Base-by-base conservation (phyloP, 352 stramenopile genomes). In the Globisporangium spinosum region DNA sequence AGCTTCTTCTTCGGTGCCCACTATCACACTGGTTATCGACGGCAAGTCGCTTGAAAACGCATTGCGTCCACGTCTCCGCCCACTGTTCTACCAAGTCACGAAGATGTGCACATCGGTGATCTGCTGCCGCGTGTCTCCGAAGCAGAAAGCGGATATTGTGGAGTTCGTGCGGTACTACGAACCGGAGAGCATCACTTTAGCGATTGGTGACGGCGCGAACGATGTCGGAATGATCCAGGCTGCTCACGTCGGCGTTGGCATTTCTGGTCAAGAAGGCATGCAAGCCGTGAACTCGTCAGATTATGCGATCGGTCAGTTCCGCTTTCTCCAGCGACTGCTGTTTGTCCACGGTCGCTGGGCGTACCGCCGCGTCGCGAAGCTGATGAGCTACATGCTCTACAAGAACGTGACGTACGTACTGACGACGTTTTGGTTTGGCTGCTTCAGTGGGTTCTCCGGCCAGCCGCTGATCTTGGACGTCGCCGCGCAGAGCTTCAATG, bases 191-290 rank as follows among this genome's bases (percentile, higher is more conserved):
- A 84, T 95, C 59, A 98, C 91, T n/a, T 74, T 98, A 8, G 85
- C 90, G 13, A 98, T 98, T 38, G 93, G 95, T n/a, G 95, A 98
- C 73, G 95, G 95, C 58, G 95, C 94, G n/a, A 98, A 98, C 77
- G 95, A 98, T 64, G 96, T 98, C 7, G 90, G 86, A 34, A 98
- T 98, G 96, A 98, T 98, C 45, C 91, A 98, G 71, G 78, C 87
- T 15, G 92, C 89, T 2, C 89, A 98, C 68, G 87, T 98, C 59
- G 94, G 93, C 53, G 89, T 98, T 20, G 94, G 93, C 7, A 98
- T 98, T 59, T 95, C 80, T 25, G 94, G 94, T 0, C 89, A 97
- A 65, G 94, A 98, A 76, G 94, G 94, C 59, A 82, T 90, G 7
- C 95, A 98, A 70, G 89, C 96, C 8, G 94, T 98, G 13, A 98